Base-by-base conservation (phyloP, 129 eudicot genomes). In the carrot (Daucus carota) region DNA sequence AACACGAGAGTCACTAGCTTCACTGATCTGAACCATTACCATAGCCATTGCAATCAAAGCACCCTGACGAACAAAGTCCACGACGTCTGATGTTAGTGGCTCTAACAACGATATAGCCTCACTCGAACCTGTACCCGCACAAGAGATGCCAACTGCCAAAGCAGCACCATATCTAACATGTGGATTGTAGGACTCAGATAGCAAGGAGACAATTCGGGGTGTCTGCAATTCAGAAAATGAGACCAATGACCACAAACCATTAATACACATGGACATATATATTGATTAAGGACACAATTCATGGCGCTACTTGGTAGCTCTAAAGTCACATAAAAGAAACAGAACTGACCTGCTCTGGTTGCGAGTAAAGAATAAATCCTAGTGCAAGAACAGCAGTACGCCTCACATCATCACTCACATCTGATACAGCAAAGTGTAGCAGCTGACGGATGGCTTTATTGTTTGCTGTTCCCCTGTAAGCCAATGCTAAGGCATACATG, bases 151-250 rank as follows among this genome's bases (percentile, higher is more conserved):
- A 18, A 95, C 97, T 20, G 99, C 99, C 77, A 95, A 77, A 66
- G 99, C 99, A 20, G 97, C 99, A 65, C 99, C 99, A 75, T 95
- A 95, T 0, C 97, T 92, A 40, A 95, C 97, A 83, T 95, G 97
- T 6, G 96, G 97, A 78, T 95, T 95, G 96, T 95, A 95, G 8
- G 97, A 95, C 75, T 89, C 96, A 0, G 97, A 86, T 48, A 95
- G 84, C 79, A 89, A 73, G 33, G 99, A 87, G n/a, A 95, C 97
- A 57, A 88, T 91, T 9, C 96, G 92, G 62, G 97, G 97, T 2
- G 89, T 91, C 97, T 91, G 90, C 82, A 80, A 70, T 45, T 74
- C 67, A 76, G 42, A 31, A 73, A 75, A 50, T 32, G 36, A 82
- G 60, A 32, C 52, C 71, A 33, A 34, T 34, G 40, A 63, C 34